Percentiles rank a stretch among this genome's conserved stretches.
These are phyloP conservation scores for Plasmodium gonderi DNA, from an alignment of 169 alveolate species.

Conservation along the genomic window DNA sequence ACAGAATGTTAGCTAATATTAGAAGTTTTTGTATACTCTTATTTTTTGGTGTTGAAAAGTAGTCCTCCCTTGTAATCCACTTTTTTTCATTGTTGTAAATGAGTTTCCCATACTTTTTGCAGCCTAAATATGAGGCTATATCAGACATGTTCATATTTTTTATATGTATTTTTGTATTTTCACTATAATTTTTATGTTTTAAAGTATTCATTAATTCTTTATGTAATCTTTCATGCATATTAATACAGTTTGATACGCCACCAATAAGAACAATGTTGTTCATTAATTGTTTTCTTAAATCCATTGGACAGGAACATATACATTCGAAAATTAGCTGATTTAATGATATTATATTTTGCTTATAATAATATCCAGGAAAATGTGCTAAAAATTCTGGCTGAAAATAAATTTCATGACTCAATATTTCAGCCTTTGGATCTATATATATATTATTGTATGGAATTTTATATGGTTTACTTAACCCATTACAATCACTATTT, in stretches of 20 bases:
- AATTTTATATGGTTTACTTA: constrained; percentile 59
- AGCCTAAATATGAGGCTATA: constrained; percentile 68
- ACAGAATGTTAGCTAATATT: constrained; percentile 59
- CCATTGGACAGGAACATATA: constrained; percentile 68
- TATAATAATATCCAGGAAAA: constrained; percentile 70
- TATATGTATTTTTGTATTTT: constrained; percentile 30
- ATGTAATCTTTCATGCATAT: constrained; percentile 46
- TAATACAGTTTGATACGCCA: constrained; percentile 72
- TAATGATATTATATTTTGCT: constrained; percentile 66
- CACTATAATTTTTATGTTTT: constrained; percentile 59
- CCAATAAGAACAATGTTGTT: constrained; percentile 63
- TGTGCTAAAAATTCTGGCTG: constrained; percentile 76
- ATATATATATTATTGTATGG: constrained; percentile 71
- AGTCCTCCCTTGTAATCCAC: constrained; percentile 63
- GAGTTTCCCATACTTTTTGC: constrained; percentile 60
- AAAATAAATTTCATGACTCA: constrained; percentile 74
- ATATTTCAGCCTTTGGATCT: constrained; percentile 72
- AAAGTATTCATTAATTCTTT: constrained; percentile 37
- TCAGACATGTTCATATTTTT: constrained; percentile 48
- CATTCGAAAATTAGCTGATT: constrained; percentile 54
- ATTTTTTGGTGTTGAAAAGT: constrained; percentile 12
- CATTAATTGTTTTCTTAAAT: constrained; percentile 52
- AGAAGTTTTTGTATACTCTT: constrained; percentile 52
- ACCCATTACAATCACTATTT: constrained; percentile 66
- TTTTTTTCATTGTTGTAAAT: constrained; percentile 54